Conservation (phyloP, 2,329 filamentous ascomycete genomes). For the Piedraia hortae region DNA sequence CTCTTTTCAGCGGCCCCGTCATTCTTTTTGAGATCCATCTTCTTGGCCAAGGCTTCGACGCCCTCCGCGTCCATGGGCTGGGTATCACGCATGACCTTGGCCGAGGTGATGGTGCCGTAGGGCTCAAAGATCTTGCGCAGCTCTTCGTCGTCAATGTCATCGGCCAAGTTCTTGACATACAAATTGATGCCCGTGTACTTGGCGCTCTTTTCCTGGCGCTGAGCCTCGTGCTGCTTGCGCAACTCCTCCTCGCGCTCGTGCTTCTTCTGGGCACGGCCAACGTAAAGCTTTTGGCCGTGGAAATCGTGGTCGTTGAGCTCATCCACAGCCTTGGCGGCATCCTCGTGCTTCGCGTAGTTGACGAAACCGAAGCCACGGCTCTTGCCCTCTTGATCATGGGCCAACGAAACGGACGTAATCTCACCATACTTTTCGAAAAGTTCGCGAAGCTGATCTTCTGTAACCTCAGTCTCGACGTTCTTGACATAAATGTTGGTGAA, state of each 20-base stretch:
- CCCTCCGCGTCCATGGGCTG: slow-evolving; percentile 21
- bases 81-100: slow-evolving; percentile 94
- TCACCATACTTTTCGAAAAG: slow-evolving; percentile 81
- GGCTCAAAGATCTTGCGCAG: slow-evolving; percentile 76
- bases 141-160: slow-evolving; percentile 95
- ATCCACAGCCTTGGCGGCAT: slow-evolving; percentile 62
- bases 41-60: slow-evolving; percentile 15
- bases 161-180: slow-evolving; percentile 96
- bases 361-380: slow-evolving; percentile 87
- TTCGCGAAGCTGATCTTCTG: slow-evolving; percentile 79
- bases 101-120: slow-evolving; percentile 87
- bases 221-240: slow-evolving; percentile 93
- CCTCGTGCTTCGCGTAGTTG: slow-evolving; percentile 79
- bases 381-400: slow-evolving; percentile 88
- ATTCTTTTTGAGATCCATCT: slow-evolving; percentile 19
- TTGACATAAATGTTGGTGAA: slow-evolving; percentile 99
- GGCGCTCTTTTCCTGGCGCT: slow-evolving; percentile 88
- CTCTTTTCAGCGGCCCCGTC: slow-evolving; percentile 26
- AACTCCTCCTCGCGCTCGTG: slow-evolving; percentile 98
- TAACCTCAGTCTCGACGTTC: slow-evolving; percentile 67
- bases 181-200: slow-evolving; percentile 99
- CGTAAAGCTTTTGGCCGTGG: slow-evolving; percentile 85
- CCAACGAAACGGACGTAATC: slow-evolving; percentile 78
- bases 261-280: slow-evolving; percentile 98
- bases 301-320: slow-evolving; percentile 79